Base-by-base conservation (phyloP, 495 filamentous ascomycete species). In the Hypoxylon lenormandii region DNA sequence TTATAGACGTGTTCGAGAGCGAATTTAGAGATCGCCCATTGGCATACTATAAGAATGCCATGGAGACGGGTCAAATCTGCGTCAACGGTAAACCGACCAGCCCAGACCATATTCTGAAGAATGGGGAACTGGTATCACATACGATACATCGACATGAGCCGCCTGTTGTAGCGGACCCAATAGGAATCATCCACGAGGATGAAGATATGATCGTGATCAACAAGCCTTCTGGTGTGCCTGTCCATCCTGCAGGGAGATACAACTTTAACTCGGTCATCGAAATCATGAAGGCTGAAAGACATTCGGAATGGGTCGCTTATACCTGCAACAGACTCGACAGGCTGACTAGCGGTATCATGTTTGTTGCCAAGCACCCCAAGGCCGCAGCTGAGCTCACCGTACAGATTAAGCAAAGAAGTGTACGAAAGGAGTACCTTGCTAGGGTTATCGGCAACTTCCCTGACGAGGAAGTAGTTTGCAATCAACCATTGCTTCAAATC, bases 131-230 rank as follows among this genome's bases (percentile, higher is more conserved):
- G 42, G 89, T 98, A 42, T 93, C 91, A 4, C 95, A 98, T 76
- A 98, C 93, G 5, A 85, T 95, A 55, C 95, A 98, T 76, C 92
- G 95, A 36, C 95, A 98, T 74, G 95, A 98, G 77, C 96, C 95
- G 2, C 95, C 95, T 4, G 90, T 97, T 21, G 92, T 91, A 2
- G 87, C 85, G n/a, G 81, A 90, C 11, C 85, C 91, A 0, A 90
- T 98, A 37, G 86, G 86, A 2, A 87, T 96, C 43, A 87, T 98
- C 37, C 90, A 96, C 76, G 95, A 98, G 78, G 92, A 96, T 70
- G 87, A 96, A 13, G 89, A 92, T 61, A 87, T 98, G 79, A 88
- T 98, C 28, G 93, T 97, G 53, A 96, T 98, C 74, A 93, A 97
- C 80, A 98, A 98, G 79, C 95, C 95, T 0, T 89, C 95, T 18